A percentile compares a stretch with the other conserved stretches of the same genome.
These are phyloP conservation scores for Keithomyces neogunnii DNA, from an alignment of 2,329 filamentous ascomycete species.

Conservation along the genomic window DNA sequence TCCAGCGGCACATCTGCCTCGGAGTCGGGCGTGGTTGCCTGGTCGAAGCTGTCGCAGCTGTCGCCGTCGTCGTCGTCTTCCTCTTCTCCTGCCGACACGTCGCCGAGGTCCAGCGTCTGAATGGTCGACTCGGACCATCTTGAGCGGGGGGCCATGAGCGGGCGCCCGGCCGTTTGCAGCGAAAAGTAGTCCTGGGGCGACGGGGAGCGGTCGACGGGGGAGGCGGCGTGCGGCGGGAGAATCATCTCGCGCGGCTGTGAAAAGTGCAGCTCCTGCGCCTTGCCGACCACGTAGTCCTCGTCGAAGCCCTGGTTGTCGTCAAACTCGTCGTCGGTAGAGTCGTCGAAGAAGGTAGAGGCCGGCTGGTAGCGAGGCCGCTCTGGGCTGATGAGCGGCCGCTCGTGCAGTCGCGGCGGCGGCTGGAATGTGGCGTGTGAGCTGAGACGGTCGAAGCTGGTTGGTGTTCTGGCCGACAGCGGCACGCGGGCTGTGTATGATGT, in stretches of 20 bases:
- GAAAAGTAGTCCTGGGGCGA: slow-evolving; percentile 26
- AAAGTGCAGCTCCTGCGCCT: slow-evolving; percentile 4
- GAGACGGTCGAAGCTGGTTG: slow-evolving; percentile 24
- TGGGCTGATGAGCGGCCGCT: slow-evolving; percentile 23
- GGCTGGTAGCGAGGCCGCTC: slow-evolving; percentile 13
- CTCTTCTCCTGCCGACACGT: not conserved
- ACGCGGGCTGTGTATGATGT: slow-evolving; percentile 18
- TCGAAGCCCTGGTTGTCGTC: slow-evolving; percentile 17
- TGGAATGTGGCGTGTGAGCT: slow-evolving; percentile 25
- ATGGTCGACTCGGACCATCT: slow-evolving; percentile 36
- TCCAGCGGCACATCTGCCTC: slow-evolving; percentile 11
- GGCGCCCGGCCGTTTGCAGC: slow-evolving; percentile 18
- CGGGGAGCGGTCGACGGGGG: slow-evolving; percentile 14
- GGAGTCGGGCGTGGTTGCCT: slow-evolving; percentile 7
- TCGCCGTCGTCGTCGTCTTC: no score
- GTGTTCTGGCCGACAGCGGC: slow-evolving; percentile 14
- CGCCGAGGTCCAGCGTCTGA: slow-evolving; percentile 18
- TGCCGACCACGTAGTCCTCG: slow-evolving; percentile 11
- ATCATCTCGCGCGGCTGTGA: slow-evolving; percentile 17
- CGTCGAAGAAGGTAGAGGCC: slow-evolving; percentile 19
- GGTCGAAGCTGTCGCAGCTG: slow-evolving; percentile 12
- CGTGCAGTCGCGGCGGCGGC: slow-evolving; percentile 27
- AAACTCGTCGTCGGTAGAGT: slow-evolving; percentile 14
- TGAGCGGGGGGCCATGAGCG: slow-evolving; percentile 23
- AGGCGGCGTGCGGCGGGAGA: slow-evolving; percentile 20